Percentiles rank a stretch among this genome's conserved stretches.
Evolutionary conservation across 116 monocot genomes (phyloP).

Genomic region (Trichopus zeylanicus): DNA sequence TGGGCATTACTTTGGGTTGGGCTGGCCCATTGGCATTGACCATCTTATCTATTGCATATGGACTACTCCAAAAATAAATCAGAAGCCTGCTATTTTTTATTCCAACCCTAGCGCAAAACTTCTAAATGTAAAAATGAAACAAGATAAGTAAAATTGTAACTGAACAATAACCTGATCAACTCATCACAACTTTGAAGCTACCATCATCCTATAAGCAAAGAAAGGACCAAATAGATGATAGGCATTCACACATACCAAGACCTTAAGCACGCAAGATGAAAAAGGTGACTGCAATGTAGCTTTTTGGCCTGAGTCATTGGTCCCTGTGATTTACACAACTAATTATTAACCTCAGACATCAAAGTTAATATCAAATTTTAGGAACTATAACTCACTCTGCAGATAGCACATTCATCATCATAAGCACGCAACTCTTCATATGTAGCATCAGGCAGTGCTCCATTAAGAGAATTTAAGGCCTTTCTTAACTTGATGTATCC

Average conservation of each 20-base stretch:
- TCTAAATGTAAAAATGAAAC: background rate
- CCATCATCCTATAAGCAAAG: background rate
- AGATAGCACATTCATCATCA: constrained; percentile 98
- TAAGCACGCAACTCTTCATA: constrained; percentile 67
- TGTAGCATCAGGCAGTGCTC: constrained; percentile 89
- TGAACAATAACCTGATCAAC: background rate
- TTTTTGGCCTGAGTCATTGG: constrained; percentile 92
- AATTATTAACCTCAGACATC: background rate
- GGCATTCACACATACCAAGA: constrained; percentile 75
- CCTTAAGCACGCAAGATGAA: constrained; percentile 91
- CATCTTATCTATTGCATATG: too few relatives aligned
- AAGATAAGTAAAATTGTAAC: background rate
- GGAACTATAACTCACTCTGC: constrained; percentile 44
- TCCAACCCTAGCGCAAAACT: too few relatives aligned
- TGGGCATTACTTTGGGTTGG: too few relatives aligned
- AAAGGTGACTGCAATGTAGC: constrained; percentile 88
- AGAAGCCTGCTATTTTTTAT: too few relatives aligned
- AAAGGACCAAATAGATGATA: constrained; percentile 13
- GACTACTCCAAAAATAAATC: too few relatives aligned
- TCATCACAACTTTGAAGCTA: background rate
- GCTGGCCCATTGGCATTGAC: too few relatives aligned
- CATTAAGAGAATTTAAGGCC: constrained; percentile 77
- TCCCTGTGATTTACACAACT: constrained; percentile 45
- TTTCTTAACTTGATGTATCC: constrained; percentile 67
- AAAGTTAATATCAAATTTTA: background rate